A percentile compares a stretch with the other conserved stretches of the same genome.
Conservation (phyloP, 352 stramenopile species). For the Phytophthora brassicae region DNA sequence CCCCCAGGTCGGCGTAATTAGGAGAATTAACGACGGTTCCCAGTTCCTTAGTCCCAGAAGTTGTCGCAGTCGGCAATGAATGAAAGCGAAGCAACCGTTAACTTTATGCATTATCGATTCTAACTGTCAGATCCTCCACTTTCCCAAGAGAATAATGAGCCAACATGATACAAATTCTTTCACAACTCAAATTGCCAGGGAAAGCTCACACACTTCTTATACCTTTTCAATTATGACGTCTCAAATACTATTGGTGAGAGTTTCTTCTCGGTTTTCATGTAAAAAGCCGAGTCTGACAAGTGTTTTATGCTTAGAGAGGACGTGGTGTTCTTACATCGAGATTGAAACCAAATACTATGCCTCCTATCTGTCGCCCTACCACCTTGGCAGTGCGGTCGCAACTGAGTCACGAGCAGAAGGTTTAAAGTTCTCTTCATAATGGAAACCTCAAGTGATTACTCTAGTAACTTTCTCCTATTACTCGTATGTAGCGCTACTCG, state of each 20-base stretch:
- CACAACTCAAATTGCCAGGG: slow-evolving; percentile 18
- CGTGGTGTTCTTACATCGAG: background rate
- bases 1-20: slow-evolving; percentile 24
- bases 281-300: background rate
- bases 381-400: slow-evolving; percentile 6
- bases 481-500: slow-evolving; percentile 24
- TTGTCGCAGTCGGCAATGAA: slow-evolving; percentile 6
- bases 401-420: slow-evolving; percentile 18
- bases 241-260: slow-evolving; percentile 27
- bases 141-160: background rate
- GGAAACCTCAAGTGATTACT: background rate
- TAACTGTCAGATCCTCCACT: slow-evolving; percentile 17
- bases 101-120: slow-evolving; percentile 2
- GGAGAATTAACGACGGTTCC: slow-evolving; percentile 1
- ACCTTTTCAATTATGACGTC: slow-evolving; percentile 13
- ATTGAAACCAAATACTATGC: background rate
- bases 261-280: background rate
- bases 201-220: background rate
- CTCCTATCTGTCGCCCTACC: too few species aligned
- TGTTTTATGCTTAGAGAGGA: slow-evolving; percentile 14
- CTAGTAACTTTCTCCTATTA: background rate
- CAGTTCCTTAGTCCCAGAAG: background rate
- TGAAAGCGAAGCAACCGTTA: background rate
- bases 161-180: background rate
- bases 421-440: background rate